Evolutionary conservation across 75 land plant species (phyloP).

Genomic region (Pinus albicaulis): DNA sequence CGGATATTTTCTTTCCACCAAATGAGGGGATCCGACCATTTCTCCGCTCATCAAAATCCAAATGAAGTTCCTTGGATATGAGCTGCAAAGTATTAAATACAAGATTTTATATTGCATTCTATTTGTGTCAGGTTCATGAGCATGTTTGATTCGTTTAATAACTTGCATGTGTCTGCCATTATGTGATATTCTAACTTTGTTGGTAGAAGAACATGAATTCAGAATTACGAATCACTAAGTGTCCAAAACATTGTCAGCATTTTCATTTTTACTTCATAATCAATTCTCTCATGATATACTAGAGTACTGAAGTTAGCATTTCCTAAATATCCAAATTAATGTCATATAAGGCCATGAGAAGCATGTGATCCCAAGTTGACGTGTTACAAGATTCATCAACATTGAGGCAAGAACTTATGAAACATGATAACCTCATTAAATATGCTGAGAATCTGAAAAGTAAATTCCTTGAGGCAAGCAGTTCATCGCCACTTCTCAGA

Average conservation of each 20-base stretch:
- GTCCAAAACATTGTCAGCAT: no score
- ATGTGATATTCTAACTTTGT: no score
- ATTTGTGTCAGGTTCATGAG: not conserved
- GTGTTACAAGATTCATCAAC: slow-evolving; percentile 55
- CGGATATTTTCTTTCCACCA: no score
- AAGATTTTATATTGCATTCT: not conserved
- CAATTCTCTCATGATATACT: not conserved
- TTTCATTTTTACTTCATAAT: no score
- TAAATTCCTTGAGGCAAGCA: slow-evolving; percentile 39
- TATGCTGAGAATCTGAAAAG: slow-evolving; percentile 53
- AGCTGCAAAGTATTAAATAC: slow-evolving; percentile 34
- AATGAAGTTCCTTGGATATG: slow-evolving; percentile 45
- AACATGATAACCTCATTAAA: slow-evolving; percentile 58
- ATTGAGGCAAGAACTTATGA: slow-evolving; percentile 50
- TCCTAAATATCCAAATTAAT: not conserved
- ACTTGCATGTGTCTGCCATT: no score
- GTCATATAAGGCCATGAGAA: not conserved
- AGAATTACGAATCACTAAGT: no score
- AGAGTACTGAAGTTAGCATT: not conserved
- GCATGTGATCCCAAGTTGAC: not conserved
- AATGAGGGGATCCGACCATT: no score
- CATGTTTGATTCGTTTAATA: not conserved
- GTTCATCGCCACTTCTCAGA: slow-evolving; percentile 33
- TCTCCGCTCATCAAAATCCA: not conserved
- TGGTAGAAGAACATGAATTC: no score